These are phyloP conservation scores for Debaryomyces robertsiae DNA, from an alignment of 1,139 yeast species.

Conservation along the genomic window DNA sequence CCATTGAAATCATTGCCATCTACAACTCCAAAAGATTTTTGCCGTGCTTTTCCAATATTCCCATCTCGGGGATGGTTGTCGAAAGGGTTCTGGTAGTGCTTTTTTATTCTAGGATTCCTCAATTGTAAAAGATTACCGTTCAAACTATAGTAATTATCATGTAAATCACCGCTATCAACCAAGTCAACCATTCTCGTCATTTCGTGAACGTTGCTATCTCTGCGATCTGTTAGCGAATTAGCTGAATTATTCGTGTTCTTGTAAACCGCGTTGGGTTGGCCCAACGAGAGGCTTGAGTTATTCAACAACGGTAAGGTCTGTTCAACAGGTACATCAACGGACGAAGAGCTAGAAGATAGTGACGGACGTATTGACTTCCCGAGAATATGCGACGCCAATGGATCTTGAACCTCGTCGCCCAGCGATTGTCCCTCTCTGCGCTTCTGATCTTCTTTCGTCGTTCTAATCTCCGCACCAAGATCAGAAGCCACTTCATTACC, in stretches of 20 bases:
- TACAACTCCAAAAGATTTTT: slow-evolving; percentile 33
- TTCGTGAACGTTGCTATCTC: slow-evolving; percentile 21
- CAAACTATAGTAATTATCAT: slow-evolving; percentile 24
- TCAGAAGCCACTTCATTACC: background rate
- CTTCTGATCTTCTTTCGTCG: background rate
- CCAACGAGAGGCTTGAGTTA: slow-evolving; percentile 33
- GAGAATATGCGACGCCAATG: slow-evolving; percentile 8
- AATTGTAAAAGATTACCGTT: slow-evolving; percentile 30
- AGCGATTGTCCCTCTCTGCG: too few species aligned
- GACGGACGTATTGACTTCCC: slow-evolving; percentile 24
- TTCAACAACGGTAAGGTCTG: slow-evolving; percentile 43
- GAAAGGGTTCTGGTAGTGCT: slow-evolving; percentile 30
- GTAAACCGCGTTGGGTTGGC: background rate
- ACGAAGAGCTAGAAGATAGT: slow-evolving; percentile 25
- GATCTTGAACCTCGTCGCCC: background rate
- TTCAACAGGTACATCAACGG: slow-evolving; percentile 31
- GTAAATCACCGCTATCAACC: slow-evolving; percentile 30
- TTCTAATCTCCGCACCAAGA: background rate
- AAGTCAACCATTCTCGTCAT: slow-evolving; percentile 28
- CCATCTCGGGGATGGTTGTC: slow-evolving; percentile 10
- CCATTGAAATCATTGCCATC: slow-evolving; percentile 12
- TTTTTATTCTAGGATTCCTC: slow-evolving; percentile 40
- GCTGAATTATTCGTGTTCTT: slow-evolving; percentile 27
- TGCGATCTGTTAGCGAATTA: slow-evolving; percentile 31
- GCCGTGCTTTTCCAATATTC: slow-evolving; percentile 17